phyloP scores from a whole-genome alignment of 2,329 filamentous ascomycete species.

The Cordyceps javanica region DNA sequence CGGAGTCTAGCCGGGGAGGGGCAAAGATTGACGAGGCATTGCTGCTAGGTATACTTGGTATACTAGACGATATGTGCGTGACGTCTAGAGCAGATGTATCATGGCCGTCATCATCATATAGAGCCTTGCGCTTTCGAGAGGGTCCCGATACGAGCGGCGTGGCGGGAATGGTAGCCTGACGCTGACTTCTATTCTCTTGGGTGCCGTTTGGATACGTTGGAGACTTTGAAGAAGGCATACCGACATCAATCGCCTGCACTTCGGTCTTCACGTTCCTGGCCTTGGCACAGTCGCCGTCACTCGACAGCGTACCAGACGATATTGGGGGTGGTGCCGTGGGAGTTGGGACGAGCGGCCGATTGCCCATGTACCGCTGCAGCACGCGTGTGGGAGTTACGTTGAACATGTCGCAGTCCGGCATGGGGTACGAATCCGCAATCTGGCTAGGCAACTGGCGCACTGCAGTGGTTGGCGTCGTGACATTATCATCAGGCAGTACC shows the following conservation, averaged over 20 bases:
- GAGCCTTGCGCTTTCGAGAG: conserved; percentile 1
- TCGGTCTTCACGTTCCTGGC: not conserved
- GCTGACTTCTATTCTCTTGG: not conserved
- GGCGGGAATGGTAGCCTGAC: not conserved
- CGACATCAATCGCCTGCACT: not conserved
- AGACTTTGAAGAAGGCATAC: not conserved
- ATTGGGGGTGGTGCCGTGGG: conserved; percentile 19
- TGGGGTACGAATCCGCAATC: conserved; percentile 49
- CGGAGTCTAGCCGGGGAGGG: conserved; percentile 24
- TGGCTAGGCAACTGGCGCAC: conserved; percentile 41
- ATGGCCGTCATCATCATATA: conserved; percentile 3
- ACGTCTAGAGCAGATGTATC: conserved; percentile 20
- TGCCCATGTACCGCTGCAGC: conserved; percentile 42
- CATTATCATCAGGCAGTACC: not conserved
- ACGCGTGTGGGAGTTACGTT: conserved; percentile 42
- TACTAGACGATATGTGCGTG: conserved; percentile 31
- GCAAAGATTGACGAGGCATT: conserved; percentile 14
- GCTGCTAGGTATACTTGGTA: conserved; percentile 22
- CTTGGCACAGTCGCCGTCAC: not conserved
- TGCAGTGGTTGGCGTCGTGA: conserved; percentile 24
- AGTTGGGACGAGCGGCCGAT: conserved; percentile 22
- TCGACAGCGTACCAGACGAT: conserved; percentile 5
- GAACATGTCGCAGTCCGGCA: conserved; percentile 25
- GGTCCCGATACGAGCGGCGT: not conserved
- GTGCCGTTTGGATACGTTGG: not conserved